Evolutionary conservation across 2,329 filamentous ascomycete genomes (phyloP).

Genomic region (Penicillium digitatum): DNA sequence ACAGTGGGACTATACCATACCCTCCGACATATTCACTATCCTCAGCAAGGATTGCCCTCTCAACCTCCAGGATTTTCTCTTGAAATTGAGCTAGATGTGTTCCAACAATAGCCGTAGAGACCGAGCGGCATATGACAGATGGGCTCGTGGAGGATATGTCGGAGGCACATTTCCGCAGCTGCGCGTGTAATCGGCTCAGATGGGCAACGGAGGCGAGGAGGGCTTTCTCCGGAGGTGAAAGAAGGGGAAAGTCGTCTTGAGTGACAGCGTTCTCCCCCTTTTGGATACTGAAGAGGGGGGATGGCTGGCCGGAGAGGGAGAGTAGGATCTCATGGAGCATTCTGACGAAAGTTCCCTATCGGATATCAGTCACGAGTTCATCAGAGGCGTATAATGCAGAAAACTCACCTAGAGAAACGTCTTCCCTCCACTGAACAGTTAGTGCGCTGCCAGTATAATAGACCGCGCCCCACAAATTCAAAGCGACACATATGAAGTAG

Average conservation of each 20-base stretch:
- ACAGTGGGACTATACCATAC: slow-evolving; percentile 89
- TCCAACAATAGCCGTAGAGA: slow-evolving; percentile 71
- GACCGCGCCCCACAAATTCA: slow-evolving; percentile 43
- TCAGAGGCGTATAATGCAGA: slow-evolving; percentile 16
- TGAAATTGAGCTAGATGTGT: slow-evolving; percentile 77
- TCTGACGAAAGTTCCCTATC: slow-evolving; percentile 24
- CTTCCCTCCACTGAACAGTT: slow-evolving; percentile 25
- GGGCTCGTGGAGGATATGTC: slow-evolving; percentile 66
- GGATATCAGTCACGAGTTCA: not conserved
- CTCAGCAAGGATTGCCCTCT: slow-evolving; percentile 68
- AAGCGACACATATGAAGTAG: slow-evolving; percentile 45
- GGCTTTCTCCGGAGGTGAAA: slow-evolving; percentile 76
- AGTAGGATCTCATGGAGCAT: slow-evolving; percentile 99
- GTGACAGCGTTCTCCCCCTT: slow-evolving; percentile 50
- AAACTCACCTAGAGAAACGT: slow-evolving; percentile 25
- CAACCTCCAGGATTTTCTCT: slow-evolving; percentile 76
- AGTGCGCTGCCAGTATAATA: slow-evolving; percentile 42
- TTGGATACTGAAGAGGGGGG: slow-evolving; percentile 68
- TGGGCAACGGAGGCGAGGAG: slow-evolving; percentile 73
- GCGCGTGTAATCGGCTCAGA: slow-evolving; percentile 73
- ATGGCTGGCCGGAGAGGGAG: slow-evolving; percentile 89
- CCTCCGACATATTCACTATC: slow-evolving; percentile 81
- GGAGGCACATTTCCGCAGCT: slow-evolving; percentile 63
- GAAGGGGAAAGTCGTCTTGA: slow-evolving; percentile 47
- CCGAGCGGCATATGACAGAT: slow-evolving; percentile 81